Evolutionary conservation across 345 rosid genomes (phyloP), one percentile per base, ranked within the genome.

Genomic region (Acer campestre): DNA sequence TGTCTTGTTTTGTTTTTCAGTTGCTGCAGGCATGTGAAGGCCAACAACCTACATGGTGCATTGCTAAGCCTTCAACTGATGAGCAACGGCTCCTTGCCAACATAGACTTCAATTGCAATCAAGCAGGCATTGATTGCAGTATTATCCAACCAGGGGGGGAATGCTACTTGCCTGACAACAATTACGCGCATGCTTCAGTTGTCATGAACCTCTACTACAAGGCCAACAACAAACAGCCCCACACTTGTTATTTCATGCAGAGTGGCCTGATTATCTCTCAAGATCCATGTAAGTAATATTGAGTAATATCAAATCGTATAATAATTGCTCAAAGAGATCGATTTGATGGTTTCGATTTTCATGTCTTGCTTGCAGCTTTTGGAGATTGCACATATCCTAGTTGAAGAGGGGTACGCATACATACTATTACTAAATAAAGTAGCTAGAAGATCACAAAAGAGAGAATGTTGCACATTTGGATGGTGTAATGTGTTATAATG

Each of bases 161-260:
- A 8, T 84, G 82, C 61, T 83, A 77, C 25, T 70, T 66, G 2
- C 80, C 84, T 18, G 51, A 76, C 42, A 78, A 81, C 20, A 7
- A 73, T 4, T 58, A 61, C 38, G 75, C 77, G 7, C 84, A 78
- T 38, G 86, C 84, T 78, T 77, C 86, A 40, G 70, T 71, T 46
- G 84, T 84, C 67, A 75, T 84, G 82, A 81, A 84, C 67, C 78
- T 84, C 62, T 84, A 84, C 71, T 84, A 75, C 79, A 81, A 81
- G 68, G 42, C 31, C 23, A 75, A 71, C 10, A 51, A 25, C 55
- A 81, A 79, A 77, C 77, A 73, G 16, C 70, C 80, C 8, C 79
- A 81, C 78, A 64, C 69, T 67, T 84, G 86, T 61, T 82, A 84
- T 76, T 84, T 84, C 84, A 48, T 72, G 3, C 75, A 75, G 69